Conservation (phyloP, 2,329 filamentous ascomycete species). For the Daldinia eschscholtzii region DNA sequence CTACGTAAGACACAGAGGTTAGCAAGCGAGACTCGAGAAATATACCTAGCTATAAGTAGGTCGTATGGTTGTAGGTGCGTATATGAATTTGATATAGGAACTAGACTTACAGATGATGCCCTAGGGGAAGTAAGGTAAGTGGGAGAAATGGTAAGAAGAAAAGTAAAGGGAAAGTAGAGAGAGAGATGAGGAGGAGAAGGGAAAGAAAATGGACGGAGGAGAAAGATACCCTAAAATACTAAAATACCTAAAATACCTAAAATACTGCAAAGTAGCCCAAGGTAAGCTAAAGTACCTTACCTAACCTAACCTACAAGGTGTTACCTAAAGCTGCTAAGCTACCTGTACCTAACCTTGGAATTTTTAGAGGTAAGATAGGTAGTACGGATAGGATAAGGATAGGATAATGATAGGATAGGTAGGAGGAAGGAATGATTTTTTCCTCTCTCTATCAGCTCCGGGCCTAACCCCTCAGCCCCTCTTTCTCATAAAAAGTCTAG, state of each 20-base stretch:
- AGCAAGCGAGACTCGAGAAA: conserved; percentile 3
- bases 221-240: conserved; percentile 15
- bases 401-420: too few species aligned
- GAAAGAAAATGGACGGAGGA: conserved; percentile 13
- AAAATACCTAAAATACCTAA: conserved; percentile 5
- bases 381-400: too few species aligned
- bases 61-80: background rate
- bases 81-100: background rate
- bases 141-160: conserved; percentile 12
- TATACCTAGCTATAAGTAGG: background rate
- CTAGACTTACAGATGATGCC: conserved; percentile 30
- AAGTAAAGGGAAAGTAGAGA: conserved; percentile 30
- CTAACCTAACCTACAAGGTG: background rate
- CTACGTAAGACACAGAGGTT: conserved; percentile 1
- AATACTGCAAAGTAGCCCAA: conserved; percentile 8
- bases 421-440: conserved; percentile 11
- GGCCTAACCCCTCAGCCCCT: conserved; percentile 39
- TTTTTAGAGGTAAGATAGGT: conserved; percentile 36
- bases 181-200: conserved; percentile 44
- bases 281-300: conserved; percentile 4
- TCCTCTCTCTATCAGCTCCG: conserved; percentile 20
- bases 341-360: background rate
- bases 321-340: background rate
- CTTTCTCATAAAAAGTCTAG: conserved; percentile 11
- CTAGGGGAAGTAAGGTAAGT: conserved; percentile 29